phyloP scores from a whole-genome alignment of 2,329 filamentous ascomycete species.

The Venturia pyrina region DNA sequence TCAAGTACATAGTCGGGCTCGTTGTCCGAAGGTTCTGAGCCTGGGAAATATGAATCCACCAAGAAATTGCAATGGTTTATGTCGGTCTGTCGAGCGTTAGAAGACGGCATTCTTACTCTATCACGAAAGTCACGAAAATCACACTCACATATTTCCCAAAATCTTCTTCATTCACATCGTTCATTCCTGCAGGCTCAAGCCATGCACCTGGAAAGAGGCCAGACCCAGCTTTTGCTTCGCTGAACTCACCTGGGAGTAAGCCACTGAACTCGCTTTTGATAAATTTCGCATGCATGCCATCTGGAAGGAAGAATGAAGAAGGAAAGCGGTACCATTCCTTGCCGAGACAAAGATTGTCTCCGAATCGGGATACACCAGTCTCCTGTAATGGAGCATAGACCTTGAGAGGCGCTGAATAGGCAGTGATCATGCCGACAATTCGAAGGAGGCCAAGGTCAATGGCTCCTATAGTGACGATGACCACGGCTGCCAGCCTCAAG shows the following conservation, averaged over 20 bases:
- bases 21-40: constrained; percentile 46
- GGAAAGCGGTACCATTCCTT: constrained; percentile 99
- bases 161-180: constrained; percentile 84
- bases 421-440: constrained; percentile 65
- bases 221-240: constrained; percentile 58
- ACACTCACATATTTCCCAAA: constrained; percentile 70
- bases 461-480: constrained; percentile 51
- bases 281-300: constrained; percentile 78
- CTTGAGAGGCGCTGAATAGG: constrained; percentile 70
- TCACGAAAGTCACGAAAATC: too few relatives aligned
- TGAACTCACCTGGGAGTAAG: constrained; percentile 82
- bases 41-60: constrained; percentile 75
- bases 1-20: constrained; percentile 78
- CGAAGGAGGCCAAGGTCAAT: constrained; percentile 60
- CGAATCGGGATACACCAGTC: constrained; percentile 43
- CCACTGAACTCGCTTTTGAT: constrained; percentile 84
- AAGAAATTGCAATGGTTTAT: constrained; percentile 69
- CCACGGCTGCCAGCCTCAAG: constrained; percentile 58
- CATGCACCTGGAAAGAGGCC: constrained; percentile 77
- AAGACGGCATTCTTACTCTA: background rate
- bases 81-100: constrained; percentile 42
- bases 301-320: constrained; percentile 80
- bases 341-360: constrained; percentile 72
- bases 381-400: constrained; percentile 59
- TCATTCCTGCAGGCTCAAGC: constrained; percentile 74